Conservation (phyloP, 345 rosid genomes). For the Pistacia atlantica region DNA sequence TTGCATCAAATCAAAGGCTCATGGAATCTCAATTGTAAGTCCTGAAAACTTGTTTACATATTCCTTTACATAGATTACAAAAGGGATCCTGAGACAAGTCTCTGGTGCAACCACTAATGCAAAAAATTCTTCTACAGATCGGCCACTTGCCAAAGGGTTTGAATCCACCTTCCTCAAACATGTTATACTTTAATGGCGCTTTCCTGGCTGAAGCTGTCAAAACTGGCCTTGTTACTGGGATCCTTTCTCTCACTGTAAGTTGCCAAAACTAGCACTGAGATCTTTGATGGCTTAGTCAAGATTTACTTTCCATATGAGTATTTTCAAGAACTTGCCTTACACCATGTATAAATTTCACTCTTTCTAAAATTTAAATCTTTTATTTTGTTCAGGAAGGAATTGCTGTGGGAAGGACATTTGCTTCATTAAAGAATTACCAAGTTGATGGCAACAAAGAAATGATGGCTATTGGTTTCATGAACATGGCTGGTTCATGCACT, state of each 20-base stretch:
- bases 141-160: constrained; percentile 89
- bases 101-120: not conserved
- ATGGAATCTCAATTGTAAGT: constrained; percentile 74
- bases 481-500: constrained; percentile 90
- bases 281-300: not conserved
- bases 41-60: constrained; percentile 7
- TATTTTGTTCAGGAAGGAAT: constrained; percentile 78
- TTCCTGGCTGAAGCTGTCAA: constrained; percentile 72
- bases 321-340: not conserved
- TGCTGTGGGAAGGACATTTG: constrained; percentile 98
- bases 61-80: not conserved
- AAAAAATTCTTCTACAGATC: constrained; percentile 47
- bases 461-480: constrained; percentile 97
- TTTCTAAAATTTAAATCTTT: not conserved
- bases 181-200: constrained; percentile 62
- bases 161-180: constrained; percentile 91
- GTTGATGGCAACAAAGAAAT: constrained; percentile 98
- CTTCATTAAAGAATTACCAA: constrained; percentile 79
- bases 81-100: not conserved
- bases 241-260: constrained; percentile 88
- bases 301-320: not conserved
- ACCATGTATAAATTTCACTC: not conserved
- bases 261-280: not conserved
- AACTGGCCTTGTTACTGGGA: constrained; percentile 89
- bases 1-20: constrained; percentile 60